phyloP scores from a whole-genome alignment of 2,329 filamentous ascomycete genomes.

The Acarospora socialis region DNA sequence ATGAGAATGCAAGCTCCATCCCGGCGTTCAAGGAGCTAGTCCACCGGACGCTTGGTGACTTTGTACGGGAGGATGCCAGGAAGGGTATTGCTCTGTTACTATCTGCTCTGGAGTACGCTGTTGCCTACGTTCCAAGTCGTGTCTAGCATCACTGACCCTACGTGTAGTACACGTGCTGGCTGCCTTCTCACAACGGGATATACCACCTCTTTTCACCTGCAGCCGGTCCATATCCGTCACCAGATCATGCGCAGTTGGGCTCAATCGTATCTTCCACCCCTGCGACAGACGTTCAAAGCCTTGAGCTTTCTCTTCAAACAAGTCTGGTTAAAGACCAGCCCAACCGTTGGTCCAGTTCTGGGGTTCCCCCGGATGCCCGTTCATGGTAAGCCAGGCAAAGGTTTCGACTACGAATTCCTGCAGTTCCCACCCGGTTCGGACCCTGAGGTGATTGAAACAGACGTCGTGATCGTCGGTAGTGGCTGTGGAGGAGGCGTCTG shows the following conservation, averaged over 20 bases:
- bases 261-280: constrained; percentile 35
- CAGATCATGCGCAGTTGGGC: constrained; percentile 39
- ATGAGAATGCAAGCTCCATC: constrained; percentile 33
- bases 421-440: constrained; percentile 39
- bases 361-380: constrained; percentile 41
- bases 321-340: constrained; percentile 39
- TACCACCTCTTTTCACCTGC: constrained; percentile 37
- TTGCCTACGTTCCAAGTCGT: neutral
- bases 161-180: constrained; percentile 36
- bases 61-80: constrained; percentile 34
- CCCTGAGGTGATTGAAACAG: constrained; percentile 53
- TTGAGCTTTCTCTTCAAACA: constrained; percentile 36
- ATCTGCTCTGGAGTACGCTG: constrained; percentile 37
- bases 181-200: constrained; percentile 44
- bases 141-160: constrained; percentile 1
- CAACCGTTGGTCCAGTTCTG: constrained; percentile 35
- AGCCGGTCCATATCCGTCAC: constrained; percentile 40
- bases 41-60: constrained; percentile 32
- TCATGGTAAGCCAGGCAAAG: constrained; percentile 36
- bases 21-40: constrained; percentile 37
- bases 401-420: constrained; percentile 42
- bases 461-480: constrained; percentile 74
- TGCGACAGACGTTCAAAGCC: constrained; percentile 36
- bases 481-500: constrained; percentile 73
- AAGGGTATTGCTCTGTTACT: constrained; percentile 39